Evolutionary conservation across 2,329 filamentous ascomycete species (phyloP), one percentile per base, ranked within the genome.

Genomic region (Lasiodiplodia theobromae): DNA sequence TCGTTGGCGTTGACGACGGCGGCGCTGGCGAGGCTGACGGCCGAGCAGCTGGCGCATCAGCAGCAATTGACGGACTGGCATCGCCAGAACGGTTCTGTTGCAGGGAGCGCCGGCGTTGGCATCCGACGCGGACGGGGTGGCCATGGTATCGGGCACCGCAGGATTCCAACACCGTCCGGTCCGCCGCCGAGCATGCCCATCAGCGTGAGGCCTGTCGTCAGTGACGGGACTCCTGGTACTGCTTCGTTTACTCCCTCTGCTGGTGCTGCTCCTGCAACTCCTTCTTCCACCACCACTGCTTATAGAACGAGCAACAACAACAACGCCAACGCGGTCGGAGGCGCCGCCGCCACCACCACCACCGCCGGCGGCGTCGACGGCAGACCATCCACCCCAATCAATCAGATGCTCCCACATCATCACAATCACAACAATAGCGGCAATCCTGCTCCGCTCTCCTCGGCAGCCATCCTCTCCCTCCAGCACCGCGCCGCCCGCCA

Each of bases 401-500:
- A 44, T 6, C 56, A 44, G n/a, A 60, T 23, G 8, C 18, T 4
- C 54, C n/a, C 25, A 18, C 18, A 18, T 18, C 34, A 12, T 18
- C 16, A 14, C 23, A 10, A 38, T 21, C 21, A 21, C 31, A 34
- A 10, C 31, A 34, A 7, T 3, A 34, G 31, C 31, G 28, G 28
- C 28, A 6, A 12, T 1, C 12, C 21, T 16, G 31, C 31, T 11
- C 12, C 14, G 5, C 28, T 2, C 12, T 16, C 63, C 18, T 44
- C 31, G 12, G 37, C 63, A 12, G 63, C 63, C 31, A 37, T 66
- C 16, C 49, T 66, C 4, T 54, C 49, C 3, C 51, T 66, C n/a
- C 63, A 56, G 4, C 63, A 66, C 18, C 51, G 51, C n/a, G 63
- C 63, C 21, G 63, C 63, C 6, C 63, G 63, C 18, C 63, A 66